Percentiles rank a stretch among this genome's conserved stretches.
phyloP scores from a whole-genome alignment of 2,329 filamentous ascomycete genomes.

The Botrytis paeoniae region DNA sequence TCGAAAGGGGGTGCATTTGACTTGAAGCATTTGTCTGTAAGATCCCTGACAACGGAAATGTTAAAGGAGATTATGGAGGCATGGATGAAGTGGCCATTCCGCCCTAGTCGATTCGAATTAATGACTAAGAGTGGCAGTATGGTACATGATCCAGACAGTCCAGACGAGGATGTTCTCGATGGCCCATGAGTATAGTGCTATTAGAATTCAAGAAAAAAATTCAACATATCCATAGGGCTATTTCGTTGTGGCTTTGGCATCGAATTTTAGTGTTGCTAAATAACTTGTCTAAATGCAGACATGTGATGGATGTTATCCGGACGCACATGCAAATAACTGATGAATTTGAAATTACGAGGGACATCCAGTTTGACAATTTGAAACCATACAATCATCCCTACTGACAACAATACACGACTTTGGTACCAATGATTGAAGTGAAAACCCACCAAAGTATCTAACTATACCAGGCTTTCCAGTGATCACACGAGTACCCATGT shows the following conservation, averaged over 20 bases:
- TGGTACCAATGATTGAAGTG: background rate
- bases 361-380: background rate
- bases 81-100: slow-evolving; percentile 66
- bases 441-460: too few relatives aligned
- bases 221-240: background rate
- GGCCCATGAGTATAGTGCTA: background rate
- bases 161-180: background rate
- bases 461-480: background rate
- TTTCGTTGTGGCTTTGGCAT: background rate
- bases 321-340: background rate
- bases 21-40: slow-evolving; percentile 43
- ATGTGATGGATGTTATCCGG: background rate
- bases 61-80: slow-evolving; percentile 56
- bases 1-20: slow-evolving; percentile 45
- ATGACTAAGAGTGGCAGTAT: slow-evolving; percentile 18
- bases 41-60: slow-evolving; percentile 53
- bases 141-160: slow-evolving; percentile 3
- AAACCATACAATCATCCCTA: background rate
- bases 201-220: background rate
- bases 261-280: background rate
- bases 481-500: too few relatives aligned
- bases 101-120: slow-evolving; percentile 61
- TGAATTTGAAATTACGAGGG: background rate
- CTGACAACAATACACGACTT: background rate
- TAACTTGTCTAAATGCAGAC: background rate